Base-by-base conservation (phyloP, 2,329 filamentous ascomycete species). In the Didymella sp. region DNA sequence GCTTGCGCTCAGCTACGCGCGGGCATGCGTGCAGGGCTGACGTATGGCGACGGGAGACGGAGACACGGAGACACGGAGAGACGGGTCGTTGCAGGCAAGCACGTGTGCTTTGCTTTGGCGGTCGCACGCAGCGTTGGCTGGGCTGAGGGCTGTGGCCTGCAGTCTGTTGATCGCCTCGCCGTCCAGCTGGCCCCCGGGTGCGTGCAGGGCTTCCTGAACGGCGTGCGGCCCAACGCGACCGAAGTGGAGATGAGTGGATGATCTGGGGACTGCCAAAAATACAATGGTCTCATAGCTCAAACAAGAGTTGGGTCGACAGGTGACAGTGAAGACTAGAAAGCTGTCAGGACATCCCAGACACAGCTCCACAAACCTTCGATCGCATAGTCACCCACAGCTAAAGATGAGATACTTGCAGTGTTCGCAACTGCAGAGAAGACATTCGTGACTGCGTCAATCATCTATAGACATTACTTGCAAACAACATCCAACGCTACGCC, bases 61-160 rank as follows among this genome's bases (percentile, higher is more conserved):
- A n/a, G n/a, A n/a, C n/a, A n/a, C n/a, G n/a, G n/a, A n/a, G n/a
- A n/a, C n/a, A n/a, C n/a, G n/a, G 31, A 41, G 12, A 2, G n/a
- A 44, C 27, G 35, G 48, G 61, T 58, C 46, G 60, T 61, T 59
- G 59, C 41, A 58, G 49, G 61, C 60, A 49, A 62, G 67, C 67
- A 67, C 66, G 68, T 68, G 69, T 68, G 60, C 49, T 58, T 57
- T 68, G 60, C 49, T 58, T 57, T 54, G 61, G 42, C 40, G 46
- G 61, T 59, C 51, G 58, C 59, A 49, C 51, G 60, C 59, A 59
- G 64, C 51, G 62, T 49, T 49, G 62, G 56, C 54, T 56, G 52
- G 60, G 55, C 54, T 51, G 49, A 52, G 53, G 51, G 60, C 54
- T 63, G 62, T 17, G 21, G 22, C 58, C 61, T 57, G 58, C 56